Evolutionary conservation across 2,329 filamentous ascomycete species (phyloP).

Genomic region (Penicillium psychrosexuale): DNA sequence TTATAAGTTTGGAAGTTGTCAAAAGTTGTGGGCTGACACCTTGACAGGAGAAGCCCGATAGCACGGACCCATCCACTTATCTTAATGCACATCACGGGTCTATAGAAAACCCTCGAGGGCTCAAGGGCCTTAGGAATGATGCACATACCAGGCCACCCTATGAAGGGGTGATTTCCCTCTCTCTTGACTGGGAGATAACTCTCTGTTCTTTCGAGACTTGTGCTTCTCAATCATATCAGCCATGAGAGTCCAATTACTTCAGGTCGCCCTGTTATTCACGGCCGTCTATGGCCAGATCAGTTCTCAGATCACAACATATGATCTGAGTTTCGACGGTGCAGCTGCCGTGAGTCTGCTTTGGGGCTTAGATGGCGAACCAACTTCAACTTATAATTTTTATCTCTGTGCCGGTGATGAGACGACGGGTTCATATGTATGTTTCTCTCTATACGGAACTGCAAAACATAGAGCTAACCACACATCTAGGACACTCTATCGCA

Average conservation of each 20-base stretch:
- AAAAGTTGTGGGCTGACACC: conserved; percentile 3
- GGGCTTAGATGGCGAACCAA: conserved; percentile 13
- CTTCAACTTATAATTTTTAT: conserved; percentile 52
- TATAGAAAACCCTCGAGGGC: not conserved
- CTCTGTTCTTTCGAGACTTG: not conserved
- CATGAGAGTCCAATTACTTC: conserved; percentile 32
- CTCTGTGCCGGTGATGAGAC: conserved; percentile 61
- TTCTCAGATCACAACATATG: conserved; percentile 47
- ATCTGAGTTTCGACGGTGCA: conserved; percentile 50
- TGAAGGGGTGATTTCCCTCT: conserved; percentile 4
- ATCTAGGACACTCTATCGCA: conserved; percentile 42
- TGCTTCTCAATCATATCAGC: conserved; percentile 15
- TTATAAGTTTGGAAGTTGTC: conserved; percentile 6
- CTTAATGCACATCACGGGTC: not conserved
- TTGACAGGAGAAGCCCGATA: not conserved
- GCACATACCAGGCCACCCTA: conserved; percentile 2
- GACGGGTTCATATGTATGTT: conserved; percentile 45
- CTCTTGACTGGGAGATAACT: not conserved
- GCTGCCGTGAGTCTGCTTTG: conserved; percentile 43
- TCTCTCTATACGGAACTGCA: not conserved
- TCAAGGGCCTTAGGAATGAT: not conserved
- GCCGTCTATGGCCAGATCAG: conserved; percentile 41
- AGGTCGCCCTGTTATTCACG: conserved; percentile 39
- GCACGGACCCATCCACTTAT: conserved; percentile 2
- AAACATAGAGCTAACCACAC: conserved; percentile 3